These are phyloP conservation scores for Cercospora nicotianae DNA, from an alignment of 2,329 filamentous ascomycete species.

Conservation along the genomic window DNA sequence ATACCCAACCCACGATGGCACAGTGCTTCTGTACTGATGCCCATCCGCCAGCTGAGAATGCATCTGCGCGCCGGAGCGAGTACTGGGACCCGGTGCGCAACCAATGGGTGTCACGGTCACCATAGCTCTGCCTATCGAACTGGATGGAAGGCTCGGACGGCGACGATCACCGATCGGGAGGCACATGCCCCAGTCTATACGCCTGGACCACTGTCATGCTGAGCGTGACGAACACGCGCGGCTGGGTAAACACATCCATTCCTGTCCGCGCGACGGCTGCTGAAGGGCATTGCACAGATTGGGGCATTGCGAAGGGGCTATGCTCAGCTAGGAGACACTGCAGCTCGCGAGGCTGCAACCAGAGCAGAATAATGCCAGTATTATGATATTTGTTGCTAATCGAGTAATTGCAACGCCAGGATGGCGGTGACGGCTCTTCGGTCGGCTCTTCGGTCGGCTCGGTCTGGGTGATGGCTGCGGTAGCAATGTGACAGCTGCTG, in stretches of 20 bases:
- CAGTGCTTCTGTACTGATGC: conserved; percentile 4
- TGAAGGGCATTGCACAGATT: background rate
- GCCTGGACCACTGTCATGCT: background rate
- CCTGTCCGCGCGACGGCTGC: background rate
- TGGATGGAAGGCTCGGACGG: background rate
- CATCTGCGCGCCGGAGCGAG: background rate
- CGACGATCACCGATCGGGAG: background rate
- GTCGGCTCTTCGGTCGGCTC: background rate
- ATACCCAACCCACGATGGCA: background rate
- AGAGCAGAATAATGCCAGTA: background rate
- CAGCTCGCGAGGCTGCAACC: background rate
- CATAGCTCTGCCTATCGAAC: background rate
- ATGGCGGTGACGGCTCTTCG: background rate
- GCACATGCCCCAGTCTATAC: background rate
- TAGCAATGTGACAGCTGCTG: background rate
- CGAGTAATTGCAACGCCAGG: background rate
- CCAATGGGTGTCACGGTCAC: conserved; percentile 4
- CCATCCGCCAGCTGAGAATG: background rate
- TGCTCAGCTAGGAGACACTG: background rate
- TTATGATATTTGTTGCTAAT: background rate
- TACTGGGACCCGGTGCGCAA: conserved; percentile 20
- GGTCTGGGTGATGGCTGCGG: background rate
- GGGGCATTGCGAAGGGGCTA: background rate
- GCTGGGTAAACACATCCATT: background rate
- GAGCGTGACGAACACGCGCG: background rate